Evolutionary conservation across 148 eudicot species (phyloP), one percentile per base, ranked within the genome.

Genomic region (Linanthus parryae): DNA sequence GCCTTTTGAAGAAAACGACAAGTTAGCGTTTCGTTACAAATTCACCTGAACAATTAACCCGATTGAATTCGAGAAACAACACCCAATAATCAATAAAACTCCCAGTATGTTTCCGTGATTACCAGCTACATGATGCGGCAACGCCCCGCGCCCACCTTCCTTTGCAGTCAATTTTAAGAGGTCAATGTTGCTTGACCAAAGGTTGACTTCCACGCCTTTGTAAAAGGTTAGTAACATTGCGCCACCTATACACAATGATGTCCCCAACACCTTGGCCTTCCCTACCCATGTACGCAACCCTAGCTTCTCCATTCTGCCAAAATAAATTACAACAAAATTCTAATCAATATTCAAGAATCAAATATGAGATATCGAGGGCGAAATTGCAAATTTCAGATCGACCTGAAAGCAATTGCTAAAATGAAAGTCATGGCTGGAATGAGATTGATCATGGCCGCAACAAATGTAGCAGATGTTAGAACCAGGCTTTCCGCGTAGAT

Each of bases 141-240:
- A 6, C 3, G 49, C 45, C 46, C 16, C 41, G 40, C 44, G 62
- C 42, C 25, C 56, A 28, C 16, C 45, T 8, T 44, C 54, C 5
- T n/a, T 25, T 33, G 55, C 48, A n/a, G n/a, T n/a, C n/a, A n/a
- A n/a, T n/a, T n/a, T n/a, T 7, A 81, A 52, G 43, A 78, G 59
- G 66, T 83, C 73, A 44, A 60, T 8, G 41, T 58, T 38, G 1
- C 83, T 67, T 24, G 76, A 48, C 83, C 83, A 69, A 5, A 79
- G 12, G 17, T 79, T 56, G 21, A 88, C 64, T 19, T 67, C 73
- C 0, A 56, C 42, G 0, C 96, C 96, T 56, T 88, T 81, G 64
- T 71, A 83, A 44, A 83, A 69, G 4, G 92, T 83, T 23, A 83
- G 76, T 1, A 87, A 18, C 92, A 80, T 87, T 27, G 96, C 92